Base-by-base conservation (phyloP, 768 basidiomycete species). In the Leccinum rimulosum region DNA sequence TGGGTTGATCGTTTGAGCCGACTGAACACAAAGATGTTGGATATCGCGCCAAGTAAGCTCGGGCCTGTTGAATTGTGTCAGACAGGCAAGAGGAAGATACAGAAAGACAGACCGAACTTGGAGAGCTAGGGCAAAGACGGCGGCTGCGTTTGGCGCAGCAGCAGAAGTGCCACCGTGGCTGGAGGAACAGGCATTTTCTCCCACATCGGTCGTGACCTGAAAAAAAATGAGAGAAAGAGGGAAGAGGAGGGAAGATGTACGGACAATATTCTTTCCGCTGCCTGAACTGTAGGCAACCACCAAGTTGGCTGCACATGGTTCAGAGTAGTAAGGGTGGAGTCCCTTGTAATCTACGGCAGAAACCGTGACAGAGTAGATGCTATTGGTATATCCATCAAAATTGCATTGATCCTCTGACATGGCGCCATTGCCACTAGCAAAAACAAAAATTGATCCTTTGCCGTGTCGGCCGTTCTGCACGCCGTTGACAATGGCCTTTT, bases 341-440 rank as follows among this genome's bases (percentile, higher is more conserved):
- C 95, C 96, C 70, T 92, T 91, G 72, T 88, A 85, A 68, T 98
- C 97, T 59, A 98, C 81, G 0, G 97, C 93, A n/a, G 94, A 88
- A 30, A 99, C 93, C 0, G 97, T 99, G 47, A 99, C 86, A 7
- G 91, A 93, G 75, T 93, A 98, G 59, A 98, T 95, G 67, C 90
- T 93, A 71, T 99, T 99, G 12, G 97, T 99, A 73, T 99, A 99
- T 7, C 97, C 97, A 65, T 98, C 96, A 69, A 99, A 98, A 72
- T 99, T 99, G 79, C 97, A 99, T 73, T 98, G 96, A 69, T 99
- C 97, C 17, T 90, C 93, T 56, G 82, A 81, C 8, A 82, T 82
- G 31, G 93, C 97, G 8, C 97, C 97, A 70, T 99, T 99, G 0
- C 97, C 97, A 55, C 93, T 95, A 4, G 97, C 97, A 68, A 98